Percentiles rank a stretch among this genome's conserved stretches.
phyloP scores from a whole-genome alignment of 805 yeast species.

The Starmerella riodocensis region DNA sequence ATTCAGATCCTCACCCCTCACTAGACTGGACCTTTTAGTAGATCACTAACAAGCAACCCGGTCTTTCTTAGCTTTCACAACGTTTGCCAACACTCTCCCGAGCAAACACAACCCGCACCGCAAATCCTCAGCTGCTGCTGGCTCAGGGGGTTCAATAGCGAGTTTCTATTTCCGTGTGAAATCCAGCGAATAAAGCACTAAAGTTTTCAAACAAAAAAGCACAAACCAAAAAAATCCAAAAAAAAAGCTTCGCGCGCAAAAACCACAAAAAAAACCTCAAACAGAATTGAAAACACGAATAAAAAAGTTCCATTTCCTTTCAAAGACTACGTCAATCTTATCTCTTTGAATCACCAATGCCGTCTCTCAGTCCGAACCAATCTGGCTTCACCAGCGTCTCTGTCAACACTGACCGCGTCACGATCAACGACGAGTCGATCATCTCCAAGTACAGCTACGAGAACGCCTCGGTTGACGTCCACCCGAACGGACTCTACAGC shows the following conservation, averaged over 20 bases:
- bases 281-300: constrained; percentile 2
- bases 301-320: constrained; percentile 8
- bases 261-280: constrained; percentile 1
- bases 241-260: constrained; percentile 3
- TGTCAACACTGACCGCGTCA: constrained; percentile 43
- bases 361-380: constrained; percentile 18
- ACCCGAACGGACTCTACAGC: constrained; percentile 36
- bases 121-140: constrained; percentile 30
- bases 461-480: constrained; percentile 54
- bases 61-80: constrained; percentile 18
- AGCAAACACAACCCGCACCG: constrained; percentile 35
- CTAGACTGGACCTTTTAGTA: constrained; percentile 2
- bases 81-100: constrained; percentile 33
- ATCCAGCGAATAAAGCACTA: constrained; percentile 14
- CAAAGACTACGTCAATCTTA: constrained; percentile 1
- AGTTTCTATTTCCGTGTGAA: constrained; percentile 23
- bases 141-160: constrained; percentile 27
- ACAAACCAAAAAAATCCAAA: constrained; percentile 1
- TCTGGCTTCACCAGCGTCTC: constrained; percentile 36
- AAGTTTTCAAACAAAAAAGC: constrained; percentile 19
- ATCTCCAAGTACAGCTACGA: constrained; percentile 54
- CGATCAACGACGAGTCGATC: constrained; percentile 37
- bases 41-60: constrained; percentile 6
- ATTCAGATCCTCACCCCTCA: constrained; percentile 1
- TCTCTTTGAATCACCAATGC: constrained; percentile 14